Percentiles rank a stretch among this genome's conserved stretches.
These are phyloP conservation scores for Fusarium pseudoanthophilum DNA, from an alignment of 2,329 filamentous ascomycete species.

Conservation along the genomic window DNA sequence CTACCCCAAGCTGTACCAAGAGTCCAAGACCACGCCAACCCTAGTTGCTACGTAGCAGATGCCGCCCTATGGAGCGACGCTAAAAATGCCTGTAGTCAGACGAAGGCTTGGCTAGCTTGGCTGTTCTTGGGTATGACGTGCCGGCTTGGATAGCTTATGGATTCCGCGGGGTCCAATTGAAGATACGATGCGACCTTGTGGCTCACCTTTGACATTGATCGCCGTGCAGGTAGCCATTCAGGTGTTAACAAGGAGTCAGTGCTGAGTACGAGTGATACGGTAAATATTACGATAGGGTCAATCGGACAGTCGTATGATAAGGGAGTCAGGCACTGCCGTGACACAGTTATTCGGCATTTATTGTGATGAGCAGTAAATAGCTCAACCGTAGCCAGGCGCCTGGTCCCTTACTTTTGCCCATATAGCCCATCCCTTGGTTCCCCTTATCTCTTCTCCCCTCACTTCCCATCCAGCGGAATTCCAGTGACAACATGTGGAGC, in stretches of 20 bases:
- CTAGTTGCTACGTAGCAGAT: conserved; percentile 30
- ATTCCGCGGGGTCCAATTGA: conserved; percentile 22
- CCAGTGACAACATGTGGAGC: conserved; percentile 19
- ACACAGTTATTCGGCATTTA: not conserved
- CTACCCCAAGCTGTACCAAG: conserved; percentile 17
- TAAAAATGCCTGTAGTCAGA: conserved; percentile 31
- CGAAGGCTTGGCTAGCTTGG: conserved; percentile 31
- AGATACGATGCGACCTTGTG: conserved; percentile 23
- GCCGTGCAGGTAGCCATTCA: conserved; percentile 18
- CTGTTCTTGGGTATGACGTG: conserved; percentile 34
- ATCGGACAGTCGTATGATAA: not conserved
- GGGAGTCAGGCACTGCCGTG: not conserved
- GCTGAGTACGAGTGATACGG: not conserved
- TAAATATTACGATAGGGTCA: conserved; percentile 2
- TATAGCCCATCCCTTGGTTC: not conserved
- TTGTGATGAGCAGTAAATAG: not conserved
- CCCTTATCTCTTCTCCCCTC: conserved; percentile 7
- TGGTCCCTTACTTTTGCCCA: not conserved
- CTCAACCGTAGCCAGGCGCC: not conserved
- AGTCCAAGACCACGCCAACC: conserved; percentile 1
- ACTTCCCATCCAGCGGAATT: conserved; percentile 19
- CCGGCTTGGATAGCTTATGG: conserved; percentile 20
- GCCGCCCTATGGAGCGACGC: conserved; percentile 31
- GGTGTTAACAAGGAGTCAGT: conserved; percentile 2
- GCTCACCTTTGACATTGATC: conserved; percentile 11